Base-by-base conservation (phyloP, 495 filamentous ascomycete genomes). In the Xylaria grammica region DNA sequence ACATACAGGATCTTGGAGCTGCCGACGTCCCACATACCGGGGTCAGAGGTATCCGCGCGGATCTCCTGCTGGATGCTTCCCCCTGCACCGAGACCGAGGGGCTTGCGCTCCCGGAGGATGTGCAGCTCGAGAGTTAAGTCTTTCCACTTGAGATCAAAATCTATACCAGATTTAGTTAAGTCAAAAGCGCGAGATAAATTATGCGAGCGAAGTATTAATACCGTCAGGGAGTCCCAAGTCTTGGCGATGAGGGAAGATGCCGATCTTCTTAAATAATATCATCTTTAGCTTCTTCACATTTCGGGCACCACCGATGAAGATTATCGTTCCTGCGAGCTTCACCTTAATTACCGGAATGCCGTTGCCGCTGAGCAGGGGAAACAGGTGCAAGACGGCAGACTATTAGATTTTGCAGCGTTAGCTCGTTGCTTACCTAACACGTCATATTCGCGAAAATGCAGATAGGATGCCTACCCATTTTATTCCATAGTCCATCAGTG, bases 1-100 rank as follows among this genome's bases (percentile, higher is more conserved):
- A 50, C 48, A 13, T 50, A 29, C 26, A 50, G 48, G 26, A 50
- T 50, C 48, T 50, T 50, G 22, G 48, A 50, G 48, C 48, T 50
- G 24, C 22, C 24, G 48, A 50, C 26, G 26, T 50, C 48, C 48
- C 48, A 50, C 2, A 27, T 26, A 8, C 48, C 5, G 15, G 48
- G 48, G 24, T 50, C 48, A 10, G 48, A 26, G 24, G 48, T 27
- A 24, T 50, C 48, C 7, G 48, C 48, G 48, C 11, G 48, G 19
- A 50, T 50, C 48, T 29, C 24, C 48, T 50, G 48, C 3, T 1
- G 48, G 48, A 50, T 50, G 19, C 24, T 5, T 29, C 48, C 48
- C 48, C 48, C 48, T 4, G 11, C 22, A 17, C 48, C 48, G 48
- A 50, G 48, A 27, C 48, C 48, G 48, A 50, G 48, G 10, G 13